phyloP scores from a whole-genome alignment of 768 basidiomycete genomes.

The Russula dissimulans region DNA sequence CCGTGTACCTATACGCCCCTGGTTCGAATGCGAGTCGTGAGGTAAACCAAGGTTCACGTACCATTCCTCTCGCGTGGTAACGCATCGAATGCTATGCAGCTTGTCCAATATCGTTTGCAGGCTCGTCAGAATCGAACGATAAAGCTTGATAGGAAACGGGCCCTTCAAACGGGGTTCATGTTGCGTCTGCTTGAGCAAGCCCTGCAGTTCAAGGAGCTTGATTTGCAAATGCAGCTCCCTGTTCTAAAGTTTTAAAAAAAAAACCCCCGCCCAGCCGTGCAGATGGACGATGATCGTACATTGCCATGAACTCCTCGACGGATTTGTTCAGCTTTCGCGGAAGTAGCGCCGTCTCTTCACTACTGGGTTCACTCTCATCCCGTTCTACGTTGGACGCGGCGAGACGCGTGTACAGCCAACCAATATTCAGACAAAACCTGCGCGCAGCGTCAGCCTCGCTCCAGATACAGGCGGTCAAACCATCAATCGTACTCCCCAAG shows the following conservation, averaged over 20 bases:
- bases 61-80: conserved; percentile 96
- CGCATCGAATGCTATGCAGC: conserved; percentile 92
- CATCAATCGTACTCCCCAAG: conserved; percentile 69
- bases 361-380: conserved; percentile 12
- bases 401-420: conserved; percentile 89
- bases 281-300: conserved; percentile 41
- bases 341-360: conserved; percentile 25
- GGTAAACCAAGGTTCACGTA: conserved; percentile 25
- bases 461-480: neutral
- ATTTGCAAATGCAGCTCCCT: conserved; percentile 96
- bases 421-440: conserved; percentile 88
- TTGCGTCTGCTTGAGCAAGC: conserved; percentile 77
- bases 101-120: conserved; percentile 80
- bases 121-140: conserved; percentile 74
- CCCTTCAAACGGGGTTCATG: conserved; percentile 95
- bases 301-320: conserved; percentile 84
- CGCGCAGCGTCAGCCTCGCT: conserved; percentile 2
- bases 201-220: conserved; percentile 78
- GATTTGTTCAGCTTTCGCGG: conserved; percentile 45
- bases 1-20: conserved; percentile 52
- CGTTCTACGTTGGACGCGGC: conserved; percentile 59
- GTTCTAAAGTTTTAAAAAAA: neutral
- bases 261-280: neutral
- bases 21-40: neutral
- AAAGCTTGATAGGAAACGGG: conserved; percentile 81